phyloP scores from a whole-genome alignment of 2,329 filamentous ascomycete species.

The Pseudogymnoascus sp. region DNA sequence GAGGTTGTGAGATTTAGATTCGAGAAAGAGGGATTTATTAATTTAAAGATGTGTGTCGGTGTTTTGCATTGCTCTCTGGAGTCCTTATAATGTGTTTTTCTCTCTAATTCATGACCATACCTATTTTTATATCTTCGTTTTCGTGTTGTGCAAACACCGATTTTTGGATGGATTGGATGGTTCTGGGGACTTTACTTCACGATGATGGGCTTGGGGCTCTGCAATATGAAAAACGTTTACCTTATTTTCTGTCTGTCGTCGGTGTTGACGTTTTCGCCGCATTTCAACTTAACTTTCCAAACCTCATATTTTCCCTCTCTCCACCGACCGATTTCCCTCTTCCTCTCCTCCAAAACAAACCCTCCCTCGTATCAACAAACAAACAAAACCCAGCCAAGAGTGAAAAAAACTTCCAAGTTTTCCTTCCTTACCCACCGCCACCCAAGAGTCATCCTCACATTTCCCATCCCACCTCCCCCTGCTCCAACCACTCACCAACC shows the following conservation, averaged over 20 bases:
- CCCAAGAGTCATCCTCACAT: too few species aligned
- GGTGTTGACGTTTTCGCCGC: background rate
- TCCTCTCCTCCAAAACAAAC: background rate
- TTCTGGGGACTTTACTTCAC: background rate
- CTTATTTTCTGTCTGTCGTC: background rate
- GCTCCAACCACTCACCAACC: too few species aligned
- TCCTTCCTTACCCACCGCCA: too few species aligned
- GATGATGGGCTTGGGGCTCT: background rate
- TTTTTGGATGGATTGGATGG: background rate
- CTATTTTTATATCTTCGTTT: background rate
- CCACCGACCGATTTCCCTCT: too few species aligned
- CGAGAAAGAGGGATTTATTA: background rate
- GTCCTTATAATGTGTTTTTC: background rate
- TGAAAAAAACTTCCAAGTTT: background rate
- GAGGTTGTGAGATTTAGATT: background rate
- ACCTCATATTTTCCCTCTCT: background rate
- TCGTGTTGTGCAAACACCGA: background rate
- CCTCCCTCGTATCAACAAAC: background rate
- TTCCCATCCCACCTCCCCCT: too few species aligned
- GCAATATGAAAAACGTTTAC: background rate
- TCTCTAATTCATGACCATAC: background rate
- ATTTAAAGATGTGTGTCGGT: background rate
- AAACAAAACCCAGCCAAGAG: background rate
- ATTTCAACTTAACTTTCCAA: background rate
- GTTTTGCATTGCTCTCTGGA: slow-evolving; percentile 1